phyloP scores from a whole-genome alignment of 768 basidiomycete species.

The Phaeotremella skinneri region DNA sequence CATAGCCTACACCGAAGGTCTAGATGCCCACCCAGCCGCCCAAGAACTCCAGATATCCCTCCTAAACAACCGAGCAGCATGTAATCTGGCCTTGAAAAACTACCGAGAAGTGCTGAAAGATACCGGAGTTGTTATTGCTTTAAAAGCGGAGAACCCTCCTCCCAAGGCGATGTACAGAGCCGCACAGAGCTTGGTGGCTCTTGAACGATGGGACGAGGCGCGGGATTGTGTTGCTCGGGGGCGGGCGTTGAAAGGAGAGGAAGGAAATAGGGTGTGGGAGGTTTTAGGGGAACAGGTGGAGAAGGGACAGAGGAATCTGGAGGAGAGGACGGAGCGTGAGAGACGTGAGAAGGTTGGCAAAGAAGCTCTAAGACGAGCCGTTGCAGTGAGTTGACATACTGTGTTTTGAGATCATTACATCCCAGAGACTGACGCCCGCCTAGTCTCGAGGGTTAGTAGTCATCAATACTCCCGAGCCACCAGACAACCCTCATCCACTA shows the following conservation, averaged over 20 bases:
- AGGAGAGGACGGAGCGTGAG: conserved; percentile 52
- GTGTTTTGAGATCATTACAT: conserved; percentile 10
- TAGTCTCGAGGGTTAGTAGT: conserved; percentile 65
- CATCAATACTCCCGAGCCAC: conserved; percentile 43
- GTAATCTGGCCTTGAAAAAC: conserved; percentile 86
- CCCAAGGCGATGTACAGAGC: conserved; percentile 88
- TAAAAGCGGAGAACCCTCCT: conserved; percentile 40
- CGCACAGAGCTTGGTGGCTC: conserved; percentile 67
- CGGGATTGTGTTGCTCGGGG: conserved; percentile 73
- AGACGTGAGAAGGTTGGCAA: conserved; percentile 57
- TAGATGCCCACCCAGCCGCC: conserved; percentile 79
- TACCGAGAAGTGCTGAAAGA: conserved; percentile 82
- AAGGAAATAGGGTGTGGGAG: conserved; percentile 57
- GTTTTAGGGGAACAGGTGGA: conserved; percentile 53
- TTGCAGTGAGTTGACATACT: conserved; percentile 59
- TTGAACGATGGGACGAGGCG: conserved; percentile 75
- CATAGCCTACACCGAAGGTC: conserved; percentile 83
- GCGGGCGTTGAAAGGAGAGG: conserved; percentile 29
- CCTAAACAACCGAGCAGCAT: conserved; percentile 85
- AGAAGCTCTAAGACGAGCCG: conserved; percentile 60
- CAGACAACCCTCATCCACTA: conserved; percentile 50
- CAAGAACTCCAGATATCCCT: conserved; percentile 57
- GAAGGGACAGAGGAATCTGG: conserved; percentile 29
- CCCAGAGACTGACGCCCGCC: conserved; percentile 11
- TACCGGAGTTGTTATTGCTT: conserved; percentile 37